Conservation (phyloP, 2,329 filamentous ascomycete genomes). For the Thielaviopsis cerberus region DNA sequence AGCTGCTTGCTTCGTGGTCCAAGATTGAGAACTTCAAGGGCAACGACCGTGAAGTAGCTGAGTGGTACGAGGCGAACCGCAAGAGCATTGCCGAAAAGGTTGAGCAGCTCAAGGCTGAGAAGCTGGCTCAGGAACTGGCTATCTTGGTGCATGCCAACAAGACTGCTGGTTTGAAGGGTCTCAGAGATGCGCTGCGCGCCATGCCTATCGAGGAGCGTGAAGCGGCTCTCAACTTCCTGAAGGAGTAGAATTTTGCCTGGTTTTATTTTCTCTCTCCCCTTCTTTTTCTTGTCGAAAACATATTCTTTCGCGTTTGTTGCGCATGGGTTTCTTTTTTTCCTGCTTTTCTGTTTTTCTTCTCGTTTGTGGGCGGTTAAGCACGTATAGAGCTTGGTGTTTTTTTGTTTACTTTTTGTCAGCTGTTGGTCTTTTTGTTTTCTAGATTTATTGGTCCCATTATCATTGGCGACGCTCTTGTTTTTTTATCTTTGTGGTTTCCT, state of each 20-base stretch:
- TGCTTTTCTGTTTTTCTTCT: not conserved
- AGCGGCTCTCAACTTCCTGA: slow-evolving; percentile 47
- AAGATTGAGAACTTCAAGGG: slow-evolving; percentile 57
- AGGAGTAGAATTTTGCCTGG: slow-evolving; percentile 20
- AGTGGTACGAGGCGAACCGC: slow-evolving; percentile 93
- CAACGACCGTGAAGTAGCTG: slow-evolving; percentile 66
- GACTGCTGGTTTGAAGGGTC: slow-evolving; percentile 63
- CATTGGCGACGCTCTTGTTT: not conserved
- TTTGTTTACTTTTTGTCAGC: not conserved
- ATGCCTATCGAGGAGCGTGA: slow-evolving; percentile 81
- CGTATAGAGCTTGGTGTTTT: slow-evolving; percentile 1
- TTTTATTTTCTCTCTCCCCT: slow-evolving; percentile 7
- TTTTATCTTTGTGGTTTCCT: not conserved
- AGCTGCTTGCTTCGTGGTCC: slow-evolving; percentile 67
- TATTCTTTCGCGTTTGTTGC: not conserved
- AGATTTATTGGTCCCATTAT: not conserved
- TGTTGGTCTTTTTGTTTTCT: not conserved
- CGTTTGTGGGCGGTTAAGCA: not conserved
- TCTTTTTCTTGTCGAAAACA: slow-evolving; percentile 1
- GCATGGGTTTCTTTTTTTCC: not conserved
- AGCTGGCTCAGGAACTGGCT: slow-evolving; percentile 31
- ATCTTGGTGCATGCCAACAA: slow-evolving; percentile 27
- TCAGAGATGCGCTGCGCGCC: slow-evolving; percentile 68
- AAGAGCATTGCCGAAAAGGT: slow-evolving; percentile 69
- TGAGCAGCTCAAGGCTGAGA: slow-evolving; percentile 62